A percentile compares a stretch with the other conserved stretches of the same genome.
These are phyloP conservation scores for Phlyctochytrium planicorne DNA, from an alignment of 192 early-diverging fungal genomes.

Conservation along the genomic window DNA sequence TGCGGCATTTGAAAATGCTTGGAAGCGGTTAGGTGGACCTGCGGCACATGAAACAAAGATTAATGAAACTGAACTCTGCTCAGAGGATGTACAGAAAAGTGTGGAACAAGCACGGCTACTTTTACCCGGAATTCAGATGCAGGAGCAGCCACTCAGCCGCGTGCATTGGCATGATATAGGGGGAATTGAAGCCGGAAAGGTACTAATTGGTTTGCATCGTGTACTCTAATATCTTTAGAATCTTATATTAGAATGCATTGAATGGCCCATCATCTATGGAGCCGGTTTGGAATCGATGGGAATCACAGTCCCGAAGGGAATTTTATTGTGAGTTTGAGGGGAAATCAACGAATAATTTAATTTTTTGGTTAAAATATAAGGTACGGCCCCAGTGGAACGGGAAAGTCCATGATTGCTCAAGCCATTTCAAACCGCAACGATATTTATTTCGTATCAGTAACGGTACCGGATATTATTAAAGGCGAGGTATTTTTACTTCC, in stretches of 20 bases:
- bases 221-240: slow-evolving; percentile 33
- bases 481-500: slow-evolving; percentile 60
- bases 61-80: no score
- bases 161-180: slow-evolving; percentile 81
- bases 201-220: slow-evolving; percentile 19
- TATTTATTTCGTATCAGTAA: slow-evolving; percentile 78
- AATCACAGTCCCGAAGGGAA: slow-evolving; percentile 74
- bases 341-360: neutral
- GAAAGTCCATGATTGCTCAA: slow-evolving; percentile 87
- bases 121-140: no score
- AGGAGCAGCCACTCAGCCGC: no score
- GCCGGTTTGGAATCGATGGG: slow-evolving; percentile 67
- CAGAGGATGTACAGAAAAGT: no score
- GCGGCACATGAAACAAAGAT: no score
- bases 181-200: slow-evolving; percentile 71
- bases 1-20: no score
- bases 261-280: slow-evolving; percentile 71
- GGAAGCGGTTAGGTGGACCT: no score
- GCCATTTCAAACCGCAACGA: slow-evolving; percentile 78
- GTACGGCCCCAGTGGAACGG: slow-evolving; percentile 86
- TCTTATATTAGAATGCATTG: slow-evolving; percentile 70
- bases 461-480: slow-evolving; percentile 81
- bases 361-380: slow-evolving; percentile 24
- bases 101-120: no score
- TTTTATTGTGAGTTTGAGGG: slow-evolving; percentile 61